Evolutionary conservation across 371 early-diverging fungal species (phyloP).

Genomic region (Rhizomucor miehei): DNA sequence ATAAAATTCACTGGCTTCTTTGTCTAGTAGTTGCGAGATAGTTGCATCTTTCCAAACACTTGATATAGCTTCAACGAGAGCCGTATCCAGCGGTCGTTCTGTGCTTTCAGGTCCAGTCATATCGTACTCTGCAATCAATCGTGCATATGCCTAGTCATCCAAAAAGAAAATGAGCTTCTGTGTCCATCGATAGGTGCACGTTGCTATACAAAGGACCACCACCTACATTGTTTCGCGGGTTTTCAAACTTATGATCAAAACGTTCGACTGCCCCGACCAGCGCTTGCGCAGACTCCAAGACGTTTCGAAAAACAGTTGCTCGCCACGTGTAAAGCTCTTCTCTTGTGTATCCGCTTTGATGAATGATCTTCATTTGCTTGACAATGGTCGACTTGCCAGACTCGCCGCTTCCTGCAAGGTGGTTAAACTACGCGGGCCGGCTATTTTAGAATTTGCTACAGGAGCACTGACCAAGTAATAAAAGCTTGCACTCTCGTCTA

Average conservation of each 20-base stretch:
- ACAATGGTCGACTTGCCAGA: conserved; percentile 91
- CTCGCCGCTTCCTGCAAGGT: conserved; percentile 73
- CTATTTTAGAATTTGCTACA: neutral
- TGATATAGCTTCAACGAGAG: conserved; percentile 62
- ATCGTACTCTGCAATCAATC: conserved; percentile 10
- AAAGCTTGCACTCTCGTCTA: conserved; percentile 68
- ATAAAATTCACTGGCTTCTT: conserved; percentile 66
- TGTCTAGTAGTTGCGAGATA: conserved; percentile 53
- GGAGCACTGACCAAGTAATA: conserved; percentile 58
- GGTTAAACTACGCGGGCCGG: neutral
- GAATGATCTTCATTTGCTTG: conserved; percentile 93
- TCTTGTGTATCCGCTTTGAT: conserved; percentile 80
- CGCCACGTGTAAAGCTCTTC: conserved; percentile 76
- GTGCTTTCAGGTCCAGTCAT: conserved; percentile 7
- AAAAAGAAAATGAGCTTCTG: neutral
- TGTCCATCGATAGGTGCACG: neutral
- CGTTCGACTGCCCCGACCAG: conserved; percentile 60
- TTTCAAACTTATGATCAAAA: conserved; percentile 45
- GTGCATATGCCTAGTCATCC: conserved; percentile 6
- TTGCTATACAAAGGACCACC: neutral
- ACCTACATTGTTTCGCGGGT: conserved; percentile 38
- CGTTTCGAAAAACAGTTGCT: conserved; percentile 74
- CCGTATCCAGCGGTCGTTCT: conserved; percentile 19
- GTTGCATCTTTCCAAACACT: conserved; percentile 68
- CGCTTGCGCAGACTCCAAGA: conserved; percentile 68